A percentile compares a stretch with the other conserved stretches of the same genome.
These are phyloP conservation scores for Hylodesmum podocarpum DNA, from an alignment of 306 rosid genomes.

Conservation along the genomic window DNA sequence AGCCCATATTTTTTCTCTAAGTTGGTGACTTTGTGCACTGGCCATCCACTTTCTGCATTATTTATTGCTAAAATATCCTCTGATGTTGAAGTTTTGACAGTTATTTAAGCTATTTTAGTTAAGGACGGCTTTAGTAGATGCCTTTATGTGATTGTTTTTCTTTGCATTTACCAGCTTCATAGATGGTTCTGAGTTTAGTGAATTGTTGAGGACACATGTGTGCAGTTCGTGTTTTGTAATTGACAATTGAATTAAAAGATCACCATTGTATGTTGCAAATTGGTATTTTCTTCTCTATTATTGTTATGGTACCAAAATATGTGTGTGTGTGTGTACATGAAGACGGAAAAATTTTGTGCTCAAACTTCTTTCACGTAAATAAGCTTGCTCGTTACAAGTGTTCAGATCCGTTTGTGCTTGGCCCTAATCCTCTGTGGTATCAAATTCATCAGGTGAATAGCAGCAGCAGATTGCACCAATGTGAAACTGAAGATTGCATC, in stretches of 20 bases:
- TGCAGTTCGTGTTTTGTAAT: neutral
- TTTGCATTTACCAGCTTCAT: neutral
- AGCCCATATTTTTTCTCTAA: neutral
- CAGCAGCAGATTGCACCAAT: constrained; percentile 21
- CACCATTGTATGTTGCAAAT: neutral
- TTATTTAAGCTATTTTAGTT: neutral
- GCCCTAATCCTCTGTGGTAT: constrained; percentile 1
- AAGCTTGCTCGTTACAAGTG: neutral
- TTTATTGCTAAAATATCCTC: neutral
- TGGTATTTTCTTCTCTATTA: neutral
- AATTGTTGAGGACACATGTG: neutral
- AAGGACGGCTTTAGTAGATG: neutral
- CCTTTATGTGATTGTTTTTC: neutral
- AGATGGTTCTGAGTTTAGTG: neutral
- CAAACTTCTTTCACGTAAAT: neutral
- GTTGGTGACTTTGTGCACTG: neutral
- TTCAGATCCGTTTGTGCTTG: neutral
- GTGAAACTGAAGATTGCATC: neutral
- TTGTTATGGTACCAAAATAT: neutral
- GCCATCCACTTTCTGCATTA: neutral
- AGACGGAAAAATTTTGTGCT: neutral
- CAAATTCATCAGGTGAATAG: constrained; percentile 37
- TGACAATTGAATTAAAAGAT: neutral
- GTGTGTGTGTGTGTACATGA: neutral
- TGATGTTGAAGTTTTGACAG: neutral